phyloP scores from a whole-genome alignment of 1,139 yeast species.

The Magnusiomyces clavatus region DNA sequence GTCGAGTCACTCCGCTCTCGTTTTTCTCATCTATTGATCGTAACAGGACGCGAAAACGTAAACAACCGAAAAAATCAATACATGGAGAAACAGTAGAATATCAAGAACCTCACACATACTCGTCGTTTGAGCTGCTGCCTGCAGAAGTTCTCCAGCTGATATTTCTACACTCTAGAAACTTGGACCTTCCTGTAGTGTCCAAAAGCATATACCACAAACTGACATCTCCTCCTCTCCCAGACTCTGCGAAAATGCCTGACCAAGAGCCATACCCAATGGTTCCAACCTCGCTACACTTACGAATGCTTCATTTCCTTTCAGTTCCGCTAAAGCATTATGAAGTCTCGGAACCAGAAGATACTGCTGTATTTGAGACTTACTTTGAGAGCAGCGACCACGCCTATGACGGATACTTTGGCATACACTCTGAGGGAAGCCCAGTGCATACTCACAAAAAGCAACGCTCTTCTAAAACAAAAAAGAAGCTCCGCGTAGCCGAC shows the following conservation, averaged over 20 bases:
- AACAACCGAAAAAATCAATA: no score
- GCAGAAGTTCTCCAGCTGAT: slow-evolving; percentile 2
- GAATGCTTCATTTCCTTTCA: neutral
- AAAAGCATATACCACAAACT: neutral
- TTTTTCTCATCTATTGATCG: no score
- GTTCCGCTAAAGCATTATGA: neutral
- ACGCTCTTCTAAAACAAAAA: no score
- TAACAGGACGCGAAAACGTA: no score
- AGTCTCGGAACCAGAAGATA: neutral
- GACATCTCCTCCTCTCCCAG: neutral
- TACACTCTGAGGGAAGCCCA: no score
- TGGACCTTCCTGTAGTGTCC: slow-evolving; percentile 2
- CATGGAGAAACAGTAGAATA: no score
- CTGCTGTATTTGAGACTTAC: neutral
- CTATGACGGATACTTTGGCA: no score
- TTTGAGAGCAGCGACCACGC: no score
- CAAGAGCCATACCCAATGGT: no score
- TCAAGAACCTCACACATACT: no score
- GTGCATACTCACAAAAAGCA: no score
- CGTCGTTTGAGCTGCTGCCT: slow-evolving; percentile 1
- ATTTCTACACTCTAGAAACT: slow-evolving; percentile 1
- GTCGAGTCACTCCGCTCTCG: no score
- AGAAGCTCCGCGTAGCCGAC: neutral
- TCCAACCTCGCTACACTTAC: neutral
- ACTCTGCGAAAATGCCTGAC: neutral